Conservation (phyloP, 768 basidiomycete species). For the Lactarius sanguifluus region DNA sequence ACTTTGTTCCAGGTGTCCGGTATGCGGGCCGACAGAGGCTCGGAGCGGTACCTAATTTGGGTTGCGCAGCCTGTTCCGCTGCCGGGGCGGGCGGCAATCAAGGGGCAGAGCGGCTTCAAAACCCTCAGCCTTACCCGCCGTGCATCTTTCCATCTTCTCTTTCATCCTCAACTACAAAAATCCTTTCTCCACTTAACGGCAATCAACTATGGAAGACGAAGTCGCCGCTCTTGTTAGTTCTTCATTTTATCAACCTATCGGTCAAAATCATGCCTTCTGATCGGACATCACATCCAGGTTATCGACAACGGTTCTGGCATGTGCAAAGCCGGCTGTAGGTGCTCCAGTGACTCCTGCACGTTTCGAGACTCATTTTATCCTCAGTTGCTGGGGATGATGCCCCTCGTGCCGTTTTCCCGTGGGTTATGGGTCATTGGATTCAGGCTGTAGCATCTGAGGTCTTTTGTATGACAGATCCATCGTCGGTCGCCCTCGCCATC, state of each 20-base stretch:
- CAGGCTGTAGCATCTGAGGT: slow-evolving; percentile 12
- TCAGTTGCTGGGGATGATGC: slow-evolving; percentile 86
- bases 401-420: slow-evolving; percentile 95
- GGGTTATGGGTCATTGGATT: slow-evolving; percentile 38
- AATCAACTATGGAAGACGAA: slow-evolving; percentile 59
- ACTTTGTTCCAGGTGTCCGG: background rate
- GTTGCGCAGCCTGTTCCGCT: background rate
- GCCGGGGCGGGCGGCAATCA: slow-evolving; percentile 10
- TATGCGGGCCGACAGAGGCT: background rate
- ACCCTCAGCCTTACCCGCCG: background rate
- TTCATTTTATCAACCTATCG: slow-evolving; percentile 5
- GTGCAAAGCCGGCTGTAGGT: slow-evolving; percentile 99
- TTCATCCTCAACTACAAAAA: background rate
- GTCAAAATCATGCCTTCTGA: slow-evolving; percentile 7
- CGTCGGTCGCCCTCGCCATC: slow-evolving; percentile 92
- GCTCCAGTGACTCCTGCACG: slow-evolving; percentile 22
- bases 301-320: slow-evolving; percentile 97
- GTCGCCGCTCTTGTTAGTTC: slow-evolving; percentile 53
- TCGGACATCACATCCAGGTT: slow-evolving; percentile 47
- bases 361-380: slow-evolving; percentile 69
- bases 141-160: slow-evolving; percentile 5
- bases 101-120: background rate
- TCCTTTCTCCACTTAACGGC: slow-evolving; percentile 19
- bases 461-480: slow-evolving; percentile 59
- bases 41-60: slow-evolving; percentile 9